These are phyloP conservation scores for Nissolia schottii DNA, from an alignment of 306 rosid species.

Conservation along the genomic window DNA sequence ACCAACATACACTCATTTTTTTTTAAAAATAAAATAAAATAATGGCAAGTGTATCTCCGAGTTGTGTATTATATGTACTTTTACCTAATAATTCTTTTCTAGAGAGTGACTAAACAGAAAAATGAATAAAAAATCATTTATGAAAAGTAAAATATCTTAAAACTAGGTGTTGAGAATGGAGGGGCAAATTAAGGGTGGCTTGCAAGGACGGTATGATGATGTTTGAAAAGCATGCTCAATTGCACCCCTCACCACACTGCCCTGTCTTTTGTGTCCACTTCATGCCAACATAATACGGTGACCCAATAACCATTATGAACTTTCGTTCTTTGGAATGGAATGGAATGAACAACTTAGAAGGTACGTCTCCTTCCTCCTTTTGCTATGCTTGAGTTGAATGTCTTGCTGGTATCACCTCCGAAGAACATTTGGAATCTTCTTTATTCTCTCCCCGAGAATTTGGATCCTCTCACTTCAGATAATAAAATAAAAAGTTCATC, in stretches of 20 bases:
- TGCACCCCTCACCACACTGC: neutral
- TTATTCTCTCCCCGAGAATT: neutral
- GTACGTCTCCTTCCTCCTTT: conserved; percentile 18
- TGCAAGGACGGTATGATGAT: too few species aligned
- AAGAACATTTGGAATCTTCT: conserved; percentile 20
- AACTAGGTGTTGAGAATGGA: neutral
- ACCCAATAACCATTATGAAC: neutral
- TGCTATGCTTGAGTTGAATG: neutral
- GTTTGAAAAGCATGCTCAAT: neutral
- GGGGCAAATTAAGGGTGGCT: too few species aligned
- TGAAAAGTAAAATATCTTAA: neutral
- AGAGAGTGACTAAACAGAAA: too few species aligned
- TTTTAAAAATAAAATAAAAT: too few species aligned
- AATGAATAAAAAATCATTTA: too few species aligned
- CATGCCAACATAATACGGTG: conserved; percentile 6
- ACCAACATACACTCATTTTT: too few species aligned
- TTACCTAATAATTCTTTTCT: too few species aligned
- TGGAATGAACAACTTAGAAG: conserved; percentile 25
- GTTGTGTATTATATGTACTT: too few species aligned
- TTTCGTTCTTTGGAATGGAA: too few species aligned
- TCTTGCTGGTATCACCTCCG: neutral
- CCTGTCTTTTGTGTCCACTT: neutral
- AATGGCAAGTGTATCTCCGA: too few species aligned
- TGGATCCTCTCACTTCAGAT: too few species aligned
- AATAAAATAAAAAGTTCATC: too few species aligned